Percentiles rank a stretch among this genome's conserved stretches.
phyloP scores from a whole-genome alignment of 169 alveolate species.

The Condylostoma magnum region DNA sequence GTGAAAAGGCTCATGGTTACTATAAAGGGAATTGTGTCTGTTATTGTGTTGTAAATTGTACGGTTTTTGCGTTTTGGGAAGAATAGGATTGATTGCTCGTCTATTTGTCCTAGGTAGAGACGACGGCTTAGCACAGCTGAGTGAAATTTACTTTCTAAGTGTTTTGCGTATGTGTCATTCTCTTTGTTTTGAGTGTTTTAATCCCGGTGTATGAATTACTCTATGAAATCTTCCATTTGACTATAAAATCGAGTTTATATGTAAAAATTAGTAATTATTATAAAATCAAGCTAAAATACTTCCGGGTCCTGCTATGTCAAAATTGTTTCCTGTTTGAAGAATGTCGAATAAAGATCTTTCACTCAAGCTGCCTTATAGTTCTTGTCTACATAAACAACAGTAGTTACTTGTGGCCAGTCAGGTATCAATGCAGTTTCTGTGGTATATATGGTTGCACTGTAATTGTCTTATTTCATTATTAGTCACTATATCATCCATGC shows the following conservation, averaged over 20 bases:
- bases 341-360: too few species aligned
- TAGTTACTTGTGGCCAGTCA: slow-evolving; percentile 31
- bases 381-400: slow-evolving; percentile 39
- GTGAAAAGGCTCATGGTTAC: slow-evolving; percentile 13
- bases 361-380: too few species aligned
- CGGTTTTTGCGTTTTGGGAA: background rate
- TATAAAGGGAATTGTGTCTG: background rate
- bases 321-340: too few species aligned
- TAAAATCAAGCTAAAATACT: too few species aligned
- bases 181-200: too few species aligned
- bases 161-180: slow-evolving; percentile 18
- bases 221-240: too few species aligned
- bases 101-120: slow-evolving; percentile 19
- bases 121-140: slow-evolving; percentile 8
- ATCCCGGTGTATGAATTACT: too few species aligned
- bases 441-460: slow-evolving; percentile 50
- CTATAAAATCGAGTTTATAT: too few species aligned
- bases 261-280: too few species aligned
- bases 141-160: slow-evolving; percentile 10
- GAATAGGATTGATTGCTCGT: slow-evolving; percentile 3
- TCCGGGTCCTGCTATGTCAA: too few species aligned
- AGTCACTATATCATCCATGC: too few species aligned
- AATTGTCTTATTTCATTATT: slow-evolving; percentile 19
- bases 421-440: slow-evolving; percentile 37
- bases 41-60: background rate